Evolutionary conservation across 371 early-diverging fungal genomes (phyloP).

Genomic region (Funneliformis caledonium): DNA sequence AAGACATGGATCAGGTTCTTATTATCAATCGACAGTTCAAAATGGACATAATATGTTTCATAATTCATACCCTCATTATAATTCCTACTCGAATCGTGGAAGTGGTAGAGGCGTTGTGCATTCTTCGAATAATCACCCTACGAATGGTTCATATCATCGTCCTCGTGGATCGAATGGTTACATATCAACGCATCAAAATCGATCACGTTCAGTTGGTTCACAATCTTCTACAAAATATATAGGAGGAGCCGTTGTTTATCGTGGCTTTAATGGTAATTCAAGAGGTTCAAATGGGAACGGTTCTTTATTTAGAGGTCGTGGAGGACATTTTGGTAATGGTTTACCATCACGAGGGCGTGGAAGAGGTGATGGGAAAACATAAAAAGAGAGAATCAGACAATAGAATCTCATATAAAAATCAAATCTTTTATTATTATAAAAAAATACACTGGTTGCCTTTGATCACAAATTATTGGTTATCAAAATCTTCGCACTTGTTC

Average conservation of each 20-base stretch:
- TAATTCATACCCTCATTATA: slow-evolving; percentile 42
- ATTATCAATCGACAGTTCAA: slow-evolving; percentile 9
- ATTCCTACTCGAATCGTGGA: not conserved
- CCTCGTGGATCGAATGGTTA: not conserved
- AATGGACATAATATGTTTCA: slow-evolving; percentile 34
- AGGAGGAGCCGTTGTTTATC: not conserved
- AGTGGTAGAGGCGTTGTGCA: not conserved
- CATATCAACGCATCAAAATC: not conserved
- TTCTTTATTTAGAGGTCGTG: not conserved
- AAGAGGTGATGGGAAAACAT: slow-evolving; percentile 9
- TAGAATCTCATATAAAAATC: too few species aligned
- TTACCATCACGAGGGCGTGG: not conserved
- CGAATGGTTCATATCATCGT: slow-evolving; percentile 19
- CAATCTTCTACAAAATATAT: not conserved
- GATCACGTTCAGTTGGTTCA: not conserved
- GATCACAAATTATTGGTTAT: too few species aligned
- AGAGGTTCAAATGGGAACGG: not conserved
- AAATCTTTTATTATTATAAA: too few species aligned
- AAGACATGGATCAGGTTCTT: slow-evolving; percentile 10
- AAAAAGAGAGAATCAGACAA: not conserved
- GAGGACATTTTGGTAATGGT: not conserved
- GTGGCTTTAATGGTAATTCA: not conserved
- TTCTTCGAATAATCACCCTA: not conserved
- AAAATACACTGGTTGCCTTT: too few species aligned
- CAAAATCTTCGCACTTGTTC: not conserved